phyloP scores from a whole-genome alignment of 805 yeast genomes.

The Cyberlindnera mycetangii region DNA sequence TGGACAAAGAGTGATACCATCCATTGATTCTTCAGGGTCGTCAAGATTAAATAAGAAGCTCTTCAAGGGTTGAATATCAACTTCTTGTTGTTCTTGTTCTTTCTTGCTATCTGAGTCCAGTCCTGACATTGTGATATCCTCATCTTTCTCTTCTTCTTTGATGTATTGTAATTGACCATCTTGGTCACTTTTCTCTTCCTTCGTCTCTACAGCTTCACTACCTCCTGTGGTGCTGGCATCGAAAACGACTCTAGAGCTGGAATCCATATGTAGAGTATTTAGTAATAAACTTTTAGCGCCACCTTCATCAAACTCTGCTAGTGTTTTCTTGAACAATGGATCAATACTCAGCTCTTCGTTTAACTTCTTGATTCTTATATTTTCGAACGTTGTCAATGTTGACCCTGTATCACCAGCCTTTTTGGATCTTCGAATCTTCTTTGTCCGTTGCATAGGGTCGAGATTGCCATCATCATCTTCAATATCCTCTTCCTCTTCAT shows the following conservation, averaged over 20 bases:
- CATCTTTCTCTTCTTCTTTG: conserved; percentile 25
- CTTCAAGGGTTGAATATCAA: conserved; percentile 28
- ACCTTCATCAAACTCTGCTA: conserved; percentile 80
- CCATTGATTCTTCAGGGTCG: conserved; percentile 22
- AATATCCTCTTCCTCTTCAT: conserved; percentile 8
- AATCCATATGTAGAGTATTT: conserved; percentile 57
- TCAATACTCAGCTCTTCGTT: conserved; percentile 67
- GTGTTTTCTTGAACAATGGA: conserved; percentile 70
- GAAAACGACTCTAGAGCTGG: conserved; percentile 55
- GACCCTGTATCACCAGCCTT: conserved; percentile 31
- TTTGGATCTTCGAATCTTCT: conserved; percentile 18
- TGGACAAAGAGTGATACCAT: conserved; percentile 55
- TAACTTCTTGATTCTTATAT: conserved; percentile 49
- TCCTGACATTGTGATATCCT: conserved; percentile 21
- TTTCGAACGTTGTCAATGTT: conserved; percentile 54
- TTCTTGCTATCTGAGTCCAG: too few species aligned
- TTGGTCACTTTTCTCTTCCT: conserved; percentile 4
- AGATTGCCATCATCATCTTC: conserved; percentile 1
- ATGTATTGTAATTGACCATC: background rate
- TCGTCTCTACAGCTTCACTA: conserved; percentile 15
- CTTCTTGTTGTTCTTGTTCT: conserved; percentile 17
- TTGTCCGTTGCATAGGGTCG: conserved; percentile 3
- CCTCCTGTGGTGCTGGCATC: conserved; percentile 45
- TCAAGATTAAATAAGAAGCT: conserved; percentile 30
- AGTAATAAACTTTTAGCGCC: conserved; percentile 70